Evolutionary conservation across 257 asterid genomes (phyloP).

Genomic region (Jasminum sambac): DNA sequence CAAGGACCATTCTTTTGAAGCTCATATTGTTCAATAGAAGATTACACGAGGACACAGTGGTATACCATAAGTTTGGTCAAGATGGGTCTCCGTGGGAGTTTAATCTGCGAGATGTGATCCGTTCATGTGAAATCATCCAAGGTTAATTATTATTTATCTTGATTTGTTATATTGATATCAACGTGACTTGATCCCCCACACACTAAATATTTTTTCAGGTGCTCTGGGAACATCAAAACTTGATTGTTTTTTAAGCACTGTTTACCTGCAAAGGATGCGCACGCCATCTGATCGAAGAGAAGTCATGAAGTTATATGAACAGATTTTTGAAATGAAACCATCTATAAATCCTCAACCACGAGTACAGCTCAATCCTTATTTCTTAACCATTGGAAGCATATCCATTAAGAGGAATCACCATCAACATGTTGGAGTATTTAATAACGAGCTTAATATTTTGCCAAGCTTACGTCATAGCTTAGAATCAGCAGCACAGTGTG

Average conservation of each 20-base stretch:
- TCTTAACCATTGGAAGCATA: slow-evolving; percentile 54
- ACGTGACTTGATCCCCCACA: slow-evolving; percentile 22
- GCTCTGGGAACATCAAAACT: slow-evolving; percentile 47
- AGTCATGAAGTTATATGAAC: slow-evolving; percentile 68
- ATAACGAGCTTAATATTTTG: slow-evolving; percentile 58
- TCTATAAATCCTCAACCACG: slow-evolving; percentile 60
- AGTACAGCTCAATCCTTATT: slow-evolving; percentile 54
- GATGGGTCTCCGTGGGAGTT: slow-evolving; percentile 99
- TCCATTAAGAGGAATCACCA: slow-evolving; percentile 56
- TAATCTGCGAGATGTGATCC: slow-evolving; percentile 90
- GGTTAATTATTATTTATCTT: slow-evolving; percentile 38
- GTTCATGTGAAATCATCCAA: slow-evolving; percentile 86
- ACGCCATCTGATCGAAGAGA: slow-evolving; percentile 68
- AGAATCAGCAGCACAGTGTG: slow-evolving; percentile 72
- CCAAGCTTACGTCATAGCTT: slow-evolving; percentile 69
- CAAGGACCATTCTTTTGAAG: slow-evolving; percentile 49
- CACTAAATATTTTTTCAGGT: slow-evolving; percentile 42
- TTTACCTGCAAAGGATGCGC: slow-evolving; percentile 95
- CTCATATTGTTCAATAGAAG: slow-evolving; percentile 71
- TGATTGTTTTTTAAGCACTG: slow-evolving; percentile 77
- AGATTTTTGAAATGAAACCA: slow-evolving; percentile 68
- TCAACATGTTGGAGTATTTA: slow-evolving; percentile 46
- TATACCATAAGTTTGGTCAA: slow-evolving; percentile 70
- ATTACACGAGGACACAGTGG: slow-evolving; percentile 77
- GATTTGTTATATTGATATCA: slow-evolving; percentile 17